Percentiles rank a stretch among this genome's conserved stretches.
These are phyloP conservation scores for Aureobasidium sp. DNA, from an alignment of 2,329 filamentous ascomycete genomes.

Conservation along the genomic window DNA sequence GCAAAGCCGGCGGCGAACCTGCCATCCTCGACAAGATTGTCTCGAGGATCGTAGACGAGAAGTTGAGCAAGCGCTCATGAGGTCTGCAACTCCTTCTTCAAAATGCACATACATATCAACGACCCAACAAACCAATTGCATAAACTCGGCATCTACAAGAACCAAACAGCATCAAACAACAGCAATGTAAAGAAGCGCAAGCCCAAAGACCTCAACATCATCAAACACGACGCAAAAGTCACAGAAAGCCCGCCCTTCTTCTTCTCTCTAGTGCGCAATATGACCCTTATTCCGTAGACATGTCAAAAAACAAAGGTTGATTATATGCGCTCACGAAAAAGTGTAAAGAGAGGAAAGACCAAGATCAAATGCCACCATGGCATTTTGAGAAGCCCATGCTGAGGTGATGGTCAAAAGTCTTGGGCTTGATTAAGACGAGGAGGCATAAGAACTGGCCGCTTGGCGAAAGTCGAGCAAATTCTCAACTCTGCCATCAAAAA, in stretches of 20 bases:
- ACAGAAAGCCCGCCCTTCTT: not conserved
- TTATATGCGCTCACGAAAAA: not conserved
- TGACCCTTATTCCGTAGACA: conserved; percentile 1
- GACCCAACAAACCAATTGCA: too few relatives aligned
- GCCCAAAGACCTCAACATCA: not conserved
- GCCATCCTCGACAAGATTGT: conserved; percentile 48
- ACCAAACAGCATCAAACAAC: not conserved
- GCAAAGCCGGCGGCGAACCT: conserved; percentile 43
- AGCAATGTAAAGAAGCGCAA: conserved; percentile 4
- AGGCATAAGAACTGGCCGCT: not conserved
- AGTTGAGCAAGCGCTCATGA: conserved; percentile 37
- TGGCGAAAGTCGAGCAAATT: not conserved
- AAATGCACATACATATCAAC: too few relatives aligned
- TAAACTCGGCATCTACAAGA: too few relatives aligned
- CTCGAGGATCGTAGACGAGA: conserved; percentile 66
- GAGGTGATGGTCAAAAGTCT: not conserved
- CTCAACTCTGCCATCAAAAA: not conserved
- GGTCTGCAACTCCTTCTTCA: too few relatives aligned
- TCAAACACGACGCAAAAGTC: not conserved
- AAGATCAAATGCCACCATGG: not conserved
- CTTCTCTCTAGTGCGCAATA: conserved; percentile 6
- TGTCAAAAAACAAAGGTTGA: not conserved
- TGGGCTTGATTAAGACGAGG: not conserved
- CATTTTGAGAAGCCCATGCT: not conserved
- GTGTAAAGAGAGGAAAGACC: not conserved